Percentiles rank a stretch among this genome's conserved stretches.
Conservation (phyloP, 2,329 filamentous ascomycete genomes). For the Xylariaceae sp. region DNA sequence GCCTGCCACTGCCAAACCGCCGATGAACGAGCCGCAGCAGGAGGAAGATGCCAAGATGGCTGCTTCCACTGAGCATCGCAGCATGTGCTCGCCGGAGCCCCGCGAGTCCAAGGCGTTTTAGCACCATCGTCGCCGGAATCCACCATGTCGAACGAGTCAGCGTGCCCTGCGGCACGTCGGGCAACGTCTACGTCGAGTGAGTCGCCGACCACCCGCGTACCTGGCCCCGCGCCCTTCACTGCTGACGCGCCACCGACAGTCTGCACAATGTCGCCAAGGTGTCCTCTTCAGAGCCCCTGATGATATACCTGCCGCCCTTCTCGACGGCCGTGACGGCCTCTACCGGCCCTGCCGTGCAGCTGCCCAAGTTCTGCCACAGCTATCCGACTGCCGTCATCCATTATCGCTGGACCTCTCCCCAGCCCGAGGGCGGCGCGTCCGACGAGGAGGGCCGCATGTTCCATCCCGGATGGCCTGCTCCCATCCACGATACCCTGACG, state of each 20-base stretch:
- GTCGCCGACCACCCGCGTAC: constrained; percentile 11
- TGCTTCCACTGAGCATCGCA: constrained; percentile 5
- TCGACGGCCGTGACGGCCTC: constrained; percentile 22
- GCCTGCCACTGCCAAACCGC: too few species aligned
- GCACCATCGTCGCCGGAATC: constrained; percentile 11
- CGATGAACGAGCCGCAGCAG: too few species aligned
- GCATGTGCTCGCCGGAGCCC: too few species aligned
- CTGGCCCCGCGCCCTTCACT: background rate
- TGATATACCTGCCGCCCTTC: constrained; percentile 49
- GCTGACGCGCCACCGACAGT: constrained; percentile 28
- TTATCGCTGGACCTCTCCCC: constrained; percentile 45
- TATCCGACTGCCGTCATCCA: constrained; percentile 48
- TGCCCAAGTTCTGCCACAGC: constrained; percentile 34
- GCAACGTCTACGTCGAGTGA: constrained; percentile 44
- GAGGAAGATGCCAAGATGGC: constrained; percentile 11
- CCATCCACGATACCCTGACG: constrained; percentile 47
- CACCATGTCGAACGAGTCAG: constrained; percentile 32
- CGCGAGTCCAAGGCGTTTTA: constrained; percentile 11
- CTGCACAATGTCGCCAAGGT: constrained; percentile 39
- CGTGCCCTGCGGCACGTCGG: constrained; percentile 42
- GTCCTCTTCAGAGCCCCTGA: constrained; percentile 33
- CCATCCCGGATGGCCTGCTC: constrained; percentile 43
- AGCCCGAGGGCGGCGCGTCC: constrained; percentile 6
- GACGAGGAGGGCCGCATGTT: constrained; percentile 5
- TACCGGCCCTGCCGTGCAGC: constrained; percentile 15